Evolutionary conservation across 202 grass and related monocot genomes (phyloP).

Genomic region (Miscanthus sacchariflorus): DNA sequence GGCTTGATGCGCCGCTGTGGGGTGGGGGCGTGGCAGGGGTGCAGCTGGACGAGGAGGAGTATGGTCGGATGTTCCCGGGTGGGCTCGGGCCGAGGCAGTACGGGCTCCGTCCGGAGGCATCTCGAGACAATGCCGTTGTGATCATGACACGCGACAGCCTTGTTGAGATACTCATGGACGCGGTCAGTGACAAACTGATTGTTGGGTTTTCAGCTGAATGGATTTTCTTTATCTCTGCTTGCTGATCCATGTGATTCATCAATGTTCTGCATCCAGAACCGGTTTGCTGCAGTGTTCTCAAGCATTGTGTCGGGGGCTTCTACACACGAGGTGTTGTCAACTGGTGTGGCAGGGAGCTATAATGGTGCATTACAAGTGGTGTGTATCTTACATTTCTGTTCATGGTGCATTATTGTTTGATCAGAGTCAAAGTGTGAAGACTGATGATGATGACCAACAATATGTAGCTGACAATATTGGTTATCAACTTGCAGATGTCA

Average conservation of each 20-base stretch:
- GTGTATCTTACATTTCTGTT: neutral
- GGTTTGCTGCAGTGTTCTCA: constrained; percentile 27
- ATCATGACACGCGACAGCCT: constrained; percentile 90
- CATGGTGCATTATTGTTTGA: neutral
- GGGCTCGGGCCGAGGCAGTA: constrained; percentile 79
- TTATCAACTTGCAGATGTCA: constrained; percentile 68
- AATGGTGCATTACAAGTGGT: constrained; percentile 97
- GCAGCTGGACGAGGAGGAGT: constrained; percentile 87
- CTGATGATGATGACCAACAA: neutral
- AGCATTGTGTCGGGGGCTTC: constrained; percentile 81
- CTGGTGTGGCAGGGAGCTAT: constrained; percentile 88
- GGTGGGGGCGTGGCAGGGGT: constrained; percentile 5
- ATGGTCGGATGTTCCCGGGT: constrained; percentile 66
- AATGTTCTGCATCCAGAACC: constrained; percentile 43
- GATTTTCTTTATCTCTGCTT: neutral
- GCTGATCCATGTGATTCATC: constrained; percentile 6
- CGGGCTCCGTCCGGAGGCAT: constrained; percentile 77
- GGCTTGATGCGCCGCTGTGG: constrained; percentile 75
- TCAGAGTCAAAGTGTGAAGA: neutral
- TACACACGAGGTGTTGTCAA: constrained; percentile 79
- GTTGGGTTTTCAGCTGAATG: neutral
- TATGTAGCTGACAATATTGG: neutral
- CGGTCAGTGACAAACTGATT: constrained; percentile 34
- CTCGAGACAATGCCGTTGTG: constrained; percentile 65
- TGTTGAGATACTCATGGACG: constrained; percentile 92